Evolutionary conservation across 2,329 filamentous ascomycete genomes (phyloP), one percentile per base, ranked within the genome.

Genomic region (Penicillium sp.): DNA sequence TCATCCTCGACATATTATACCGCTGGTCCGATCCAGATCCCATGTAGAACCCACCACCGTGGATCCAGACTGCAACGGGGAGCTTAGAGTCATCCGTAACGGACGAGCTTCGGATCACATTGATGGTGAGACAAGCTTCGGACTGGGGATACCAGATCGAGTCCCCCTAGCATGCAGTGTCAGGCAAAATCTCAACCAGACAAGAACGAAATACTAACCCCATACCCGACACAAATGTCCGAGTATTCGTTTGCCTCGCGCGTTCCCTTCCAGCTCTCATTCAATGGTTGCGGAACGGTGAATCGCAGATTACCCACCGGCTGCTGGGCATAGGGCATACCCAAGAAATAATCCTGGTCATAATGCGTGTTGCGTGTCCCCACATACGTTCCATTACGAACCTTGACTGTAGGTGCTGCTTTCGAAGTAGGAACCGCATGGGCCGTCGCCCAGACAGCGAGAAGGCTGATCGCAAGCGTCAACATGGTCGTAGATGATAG

Each of bases 111-210:
- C 85, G 78, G 25, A 88, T 73, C 7, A 88, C 77, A 61, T 87
- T 88, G 57, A 88, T 71, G 43, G 82, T 85, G 4, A 88, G 75
- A 57, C 85, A 88, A 62, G 86, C 81, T 62, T 87, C 85, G 4
- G 65, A 69, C 37, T 61, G 62, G 5, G 63, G 11, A 75, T 66
- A 75, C 69, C 58, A 73, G 56, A 67, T 77, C 58, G 57, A 70
- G 48, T 69, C 68, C 7, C 67, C 60, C 71, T 72, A 33, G 4
- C 15, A 48, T 52, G 37, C 26, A 20, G 41, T 37, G 49, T 47
- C 27, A 51, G 49, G 3, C 15, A 41, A 22, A 25, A 43, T 45
- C 23, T 40, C 9, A 42, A 44, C 33, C 22, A 14, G 31, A 22
- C 22, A 40, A 37, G 8, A 27, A 11, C 20, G 23, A 20, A 63